Evolutionary conservation across 2,329 filamentous ascomycete species (phyloP).

Genomic region (Aureobasidium sp.): DNA sequence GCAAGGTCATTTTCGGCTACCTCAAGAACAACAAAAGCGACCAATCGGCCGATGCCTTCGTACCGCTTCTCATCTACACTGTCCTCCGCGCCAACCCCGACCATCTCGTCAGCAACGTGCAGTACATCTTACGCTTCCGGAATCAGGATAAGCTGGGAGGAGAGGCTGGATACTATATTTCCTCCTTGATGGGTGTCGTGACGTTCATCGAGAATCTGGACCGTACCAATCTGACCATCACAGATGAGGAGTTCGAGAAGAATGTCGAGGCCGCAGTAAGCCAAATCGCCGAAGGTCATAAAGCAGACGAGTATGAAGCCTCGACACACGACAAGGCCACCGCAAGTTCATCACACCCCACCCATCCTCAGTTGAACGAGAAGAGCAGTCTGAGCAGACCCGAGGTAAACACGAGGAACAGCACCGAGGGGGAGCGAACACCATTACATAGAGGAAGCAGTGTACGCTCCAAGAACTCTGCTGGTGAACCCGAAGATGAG

Average conservation of each 20-base stretch:
- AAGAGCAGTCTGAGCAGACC: slow-evolving; percentile 45
- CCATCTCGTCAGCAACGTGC: slow-evolving; percentile 91
- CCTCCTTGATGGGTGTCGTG: slow-evolving; percentile 87
- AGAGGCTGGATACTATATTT: slow-evolving; percentile 97
- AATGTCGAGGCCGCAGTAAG: slow-evolving; percentile 96
- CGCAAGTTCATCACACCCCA: slow-evolving; percentile 28
- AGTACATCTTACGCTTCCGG: slow-evolving; percentile 93
- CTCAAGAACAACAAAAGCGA: slow-evolving; percentile 88
- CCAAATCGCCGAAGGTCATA: slow-evolving; percentile 86
- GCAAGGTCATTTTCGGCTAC: slow-evolving; percentile 97
- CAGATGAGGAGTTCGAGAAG: slow-evolving; percentile 88
- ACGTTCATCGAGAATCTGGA: slow-evolving; percentile 97
- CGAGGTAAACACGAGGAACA: slow-evolving; percentile 52
- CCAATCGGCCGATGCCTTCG: slow-evolving; percentile 92
- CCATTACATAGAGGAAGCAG: slow-evolving; percentile 42
- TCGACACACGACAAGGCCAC: slow-evolving; percentile 20
- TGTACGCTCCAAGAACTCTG: not conserved
- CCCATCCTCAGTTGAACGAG: slow-evolving; percentile 29
- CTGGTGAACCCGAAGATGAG: slow-evolving; percentile 38
- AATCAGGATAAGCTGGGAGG: slow-evolving; percentile 96
- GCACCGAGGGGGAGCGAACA: slow-evolving; percentile 52
- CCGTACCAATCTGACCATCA: slow-evolving; percentile 84
- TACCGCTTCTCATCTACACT: slow-evolving; percentile 90
- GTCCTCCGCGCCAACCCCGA: slow-evolving; percentile 91
- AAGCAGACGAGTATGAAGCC: slow-evolving; percentile 43